Conservation (phyloP, 1,139 yeast genomes). For the Casaregolazyma suthepensis region DNA sequence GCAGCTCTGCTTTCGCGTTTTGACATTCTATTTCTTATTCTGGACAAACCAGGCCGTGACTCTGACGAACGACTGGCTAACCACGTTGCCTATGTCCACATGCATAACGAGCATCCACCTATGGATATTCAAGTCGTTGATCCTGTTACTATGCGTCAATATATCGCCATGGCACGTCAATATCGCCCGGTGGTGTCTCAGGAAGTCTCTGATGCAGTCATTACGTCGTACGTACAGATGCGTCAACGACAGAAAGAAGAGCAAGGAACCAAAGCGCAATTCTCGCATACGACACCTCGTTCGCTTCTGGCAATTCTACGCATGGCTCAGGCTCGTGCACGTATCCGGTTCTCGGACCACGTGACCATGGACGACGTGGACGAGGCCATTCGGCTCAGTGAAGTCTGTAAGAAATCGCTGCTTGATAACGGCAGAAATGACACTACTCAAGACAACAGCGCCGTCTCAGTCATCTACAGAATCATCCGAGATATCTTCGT, state of each 20-base stretch:
- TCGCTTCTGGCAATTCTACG: conserved; percentile 87
- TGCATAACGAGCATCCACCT: conserved; percentile 82
- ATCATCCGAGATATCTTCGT: conserved; percentile 50
- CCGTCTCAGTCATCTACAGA: conserved; percentile 55
- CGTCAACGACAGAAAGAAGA: conserved; percentile 83
- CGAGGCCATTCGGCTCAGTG: conserved; percentile 83
- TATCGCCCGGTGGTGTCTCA: conserved; percentile 83
- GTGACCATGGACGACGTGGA: conserved; percentile 84
- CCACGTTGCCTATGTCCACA: conserved; percentile 94
- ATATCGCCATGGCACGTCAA: conserved; percentile 77
- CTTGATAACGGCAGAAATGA: conserved; percentile 35
- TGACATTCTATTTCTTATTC: conserved; percentile 78
- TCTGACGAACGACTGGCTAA: conserved; percentile 80
- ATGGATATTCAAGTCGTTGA: conserved; percentile 72
- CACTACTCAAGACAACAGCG: conserved; percentile 44
- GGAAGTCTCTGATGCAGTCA: conserved; percentile 83
- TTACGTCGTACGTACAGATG: conserved; percentile 80
- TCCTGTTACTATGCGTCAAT: conserved; percentile 77
- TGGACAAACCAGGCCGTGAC: conserved; percentile 80
- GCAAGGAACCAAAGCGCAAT: conserved; percentile 71
- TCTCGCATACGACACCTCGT: conserved; percentile 93
- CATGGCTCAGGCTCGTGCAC: conserved; percentile 90
- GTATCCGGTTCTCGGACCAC: conserved; percentile 69
- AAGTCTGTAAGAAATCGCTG: conserved; percentile 81
- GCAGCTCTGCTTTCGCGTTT: conserved; percentile 95